Base-by-base conservation (phyloP, 345 rosid genomes). In the Pistacia atlantica region DNA sequence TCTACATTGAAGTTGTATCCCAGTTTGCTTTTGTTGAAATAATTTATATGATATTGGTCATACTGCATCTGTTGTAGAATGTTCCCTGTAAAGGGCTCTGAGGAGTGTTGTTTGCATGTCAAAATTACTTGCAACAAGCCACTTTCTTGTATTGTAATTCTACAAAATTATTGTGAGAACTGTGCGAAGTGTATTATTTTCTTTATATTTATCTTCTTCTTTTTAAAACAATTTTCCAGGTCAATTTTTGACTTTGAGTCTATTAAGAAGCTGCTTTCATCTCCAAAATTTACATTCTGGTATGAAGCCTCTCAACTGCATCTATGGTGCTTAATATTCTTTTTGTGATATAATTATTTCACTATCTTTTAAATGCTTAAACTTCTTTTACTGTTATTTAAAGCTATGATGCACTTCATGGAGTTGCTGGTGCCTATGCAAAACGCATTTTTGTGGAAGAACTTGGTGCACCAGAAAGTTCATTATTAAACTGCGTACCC, bases 391-490 rank as follows among this genome's bases (percentile, higher is more conserved):
- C 73, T 69, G 37, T 84, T 49, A 71, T 83, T 51, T 82, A 73
- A 86, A 92, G 99, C 81, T 92, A 86, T 83, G 99, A 97, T 81
- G 99, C 97, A 71, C 68, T 97, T 57, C 97, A 97, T 77, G 99
- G 99, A 79, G 99, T 94, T 84, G 99, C 89, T 87, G 99, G 99
- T 75, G 97, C 96, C 33, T 97, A 94, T 81, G 98, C 99, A 57
- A 86, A 89, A 37, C 84, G 88, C 8, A 94, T 97, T 73, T 97
- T 97, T 86, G 98, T 97, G 49, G 97, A 97, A 87, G 99, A 92
- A 87, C 96, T 97, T 46, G 97, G 98, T 71, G 96, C 97, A 49
- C 75, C 88, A 84, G 94, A 91, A 89, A 85, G 86, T 80, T 88
- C 96, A 38, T 86, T 97, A 71, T 84, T 97, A 88, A 97, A 92